Percentiles rank a stretch among this genome's conserved stretches.
Evolutionary conservation across 768 basidiomycete species (phyloP).

Genomic region (Lentinula guzmanii): DNA sequence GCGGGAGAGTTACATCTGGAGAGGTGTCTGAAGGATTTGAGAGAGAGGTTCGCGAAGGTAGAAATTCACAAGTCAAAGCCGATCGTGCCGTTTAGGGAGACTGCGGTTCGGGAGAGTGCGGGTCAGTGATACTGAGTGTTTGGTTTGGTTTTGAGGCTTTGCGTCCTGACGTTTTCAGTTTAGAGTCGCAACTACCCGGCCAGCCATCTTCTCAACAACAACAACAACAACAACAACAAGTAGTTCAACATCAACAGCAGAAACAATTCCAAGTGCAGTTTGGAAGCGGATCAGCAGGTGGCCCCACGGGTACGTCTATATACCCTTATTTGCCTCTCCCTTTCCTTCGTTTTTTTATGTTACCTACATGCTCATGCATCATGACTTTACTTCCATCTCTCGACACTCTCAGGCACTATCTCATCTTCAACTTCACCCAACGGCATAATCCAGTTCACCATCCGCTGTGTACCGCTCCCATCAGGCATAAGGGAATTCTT

Average conservation of each 20-base stretch:
- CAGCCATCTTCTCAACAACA: not conserved
- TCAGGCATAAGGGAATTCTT: not conserved
- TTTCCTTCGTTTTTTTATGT: too few species aligned
- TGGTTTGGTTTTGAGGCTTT: not conserved
- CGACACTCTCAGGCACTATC: constrained; percentile 63
- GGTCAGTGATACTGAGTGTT: constrained; percentile 7
- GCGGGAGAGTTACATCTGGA: constrained; percentile 96
- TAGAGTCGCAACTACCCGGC: not conserved
- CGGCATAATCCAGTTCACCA: constrained; percentile 65
- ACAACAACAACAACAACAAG: not conserved
- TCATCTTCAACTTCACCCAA: constrained; percentile 48
- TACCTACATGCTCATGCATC: not conserved
- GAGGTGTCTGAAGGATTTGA: constrained; percentile 95
- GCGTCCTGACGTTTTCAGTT: not conserved
- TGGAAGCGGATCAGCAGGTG: not conserved
- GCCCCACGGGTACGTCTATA: not conserved
- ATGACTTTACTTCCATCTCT: constrained; percentile 29
- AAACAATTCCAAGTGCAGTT: constrained; percentile 3
- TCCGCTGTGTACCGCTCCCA: constrained; percentile 71
- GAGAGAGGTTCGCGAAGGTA: constrained; percentile 89
- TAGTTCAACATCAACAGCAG: not conserved
- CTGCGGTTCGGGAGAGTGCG: constrained; percentile 61
- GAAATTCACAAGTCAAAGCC: constrained; percentile 93
- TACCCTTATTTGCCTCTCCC: too few species aligned
- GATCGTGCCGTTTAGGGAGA: constrained; percentile 97